Percentiles rank a stretch among this genome's conserved stretches.
These are phyloP conservation scores for Quercus gilva DNA, from an alignment of 306 rosid species.

Conservation along the genomic window DNA sequence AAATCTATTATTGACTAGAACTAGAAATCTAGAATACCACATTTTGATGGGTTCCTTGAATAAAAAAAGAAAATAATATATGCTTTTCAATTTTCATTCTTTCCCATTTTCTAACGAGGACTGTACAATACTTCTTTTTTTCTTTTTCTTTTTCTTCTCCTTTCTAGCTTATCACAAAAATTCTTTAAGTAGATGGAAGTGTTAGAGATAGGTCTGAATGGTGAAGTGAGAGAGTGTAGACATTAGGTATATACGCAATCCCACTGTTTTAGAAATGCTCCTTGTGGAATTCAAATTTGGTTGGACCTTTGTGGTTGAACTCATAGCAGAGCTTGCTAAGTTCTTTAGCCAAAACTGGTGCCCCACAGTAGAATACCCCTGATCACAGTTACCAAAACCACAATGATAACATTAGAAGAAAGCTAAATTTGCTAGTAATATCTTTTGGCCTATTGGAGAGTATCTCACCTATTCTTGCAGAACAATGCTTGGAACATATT, in stretches of 20 bases:
- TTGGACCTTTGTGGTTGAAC: constrained; percentile 93
- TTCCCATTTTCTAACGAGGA: constrained; percentile 6
- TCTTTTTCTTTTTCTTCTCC: constrained; percentile 23
- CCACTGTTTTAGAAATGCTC: constrained; percentile 70
- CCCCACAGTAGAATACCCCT: constrained; percentile 99
- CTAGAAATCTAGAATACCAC: neutral
- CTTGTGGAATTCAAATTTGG: constrained; percentile 97
- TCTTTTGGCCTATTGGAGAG: constrained; percentile 11
- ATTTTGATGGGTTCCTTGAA: neutral
- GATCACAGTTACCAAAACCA: constrained; percentile 27
- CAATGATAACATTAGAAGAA: constrained; percentile 12
- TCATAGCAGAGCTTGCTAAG: constrained; percentile 86
- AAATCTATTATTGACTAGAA: neutral
- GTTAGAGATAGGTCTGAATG: constrained; percentile 8
- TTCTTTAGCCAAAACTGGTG: constrained; percentile 95
- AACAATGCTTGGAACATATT: constrained; percentile 81
- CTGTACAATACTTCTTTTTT: constrained; percentile 45
- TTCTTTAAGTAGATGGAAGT: neutral
- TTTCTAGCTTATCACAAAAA: constrained; percentile 33
- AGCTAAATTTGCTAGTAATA: neutral
- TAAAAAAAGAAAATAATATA: neutral
- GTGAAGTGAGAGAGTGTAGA: constrained; percentile 19
- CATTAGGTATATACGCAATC: neutral
- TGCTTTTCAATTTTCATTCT: neutral
- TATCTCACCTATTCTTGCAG: constrained; percentile 82